Conservation (phyloP, 2,329 filamentous ascomycete genomes). For the Sclerotinia subarctica region DNA sequence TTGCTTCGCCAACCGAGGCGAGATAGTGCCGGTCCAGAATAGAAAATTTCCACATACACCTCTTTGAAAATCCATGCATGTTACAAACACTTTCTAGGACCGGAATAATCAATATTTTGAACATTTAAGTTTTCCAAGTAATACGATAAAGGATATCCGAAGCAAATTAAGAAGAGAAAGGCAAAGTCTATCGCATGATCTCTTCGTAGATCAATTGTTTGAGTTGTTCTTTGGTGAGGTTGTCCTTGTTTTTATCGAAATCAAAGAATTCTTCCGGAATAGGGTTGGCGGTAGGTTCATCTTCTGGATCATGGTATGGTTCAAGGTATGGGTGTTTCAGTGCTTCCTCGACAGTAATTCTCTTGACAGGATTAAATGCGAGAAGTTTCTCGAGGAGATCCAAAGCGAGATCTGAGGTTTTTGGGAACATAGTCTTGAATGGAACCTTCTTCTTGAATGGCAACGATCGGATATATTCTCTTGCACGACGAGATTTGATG, state of each 20-base stretch:
- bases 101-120: constrained; percentile 9
- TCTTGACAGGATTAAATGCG: constrained; percentile 97
- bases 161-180: background rate
- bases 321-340: constrained; percentile 97
- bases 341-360: constrained; percentile 96
- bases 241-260: constrained; percentile 99
- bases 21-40: constrained; percentile 13
- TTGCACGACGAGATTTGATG: constrained; percentile 95
- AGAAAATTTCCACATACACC: constrained; percentile 2
- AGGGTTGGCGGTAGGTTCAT: constrained; percentile 92
- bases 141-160: constrained; percentile 10
- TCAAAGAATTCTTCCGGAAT: constrained; percentile 99
- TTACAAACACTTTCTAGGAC: background rate
- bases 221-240: constrained; percentile 94
- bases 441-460: constrained; percentile 99
- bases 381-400: constrained; percentile 93
- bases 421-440: constrained; percentile 94
- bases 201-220: constrained; percentile 98
- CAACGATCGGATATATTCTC: constrained; percentile 96
- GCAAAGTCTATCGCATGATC: constrained; percentile 57
- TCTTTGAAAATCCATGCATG: background rate
- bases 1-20: background rate
- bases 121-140: constrained; percentile 9
- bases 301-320: constrained; percentile 97
- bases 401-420: constrained; percentile 95